A percentile compares a stretch with the other conserved stretches of the same genome.
Conservation (phyloP, 1,139 yeast species). For the Debaryomycetaceae sp. region DNA sequence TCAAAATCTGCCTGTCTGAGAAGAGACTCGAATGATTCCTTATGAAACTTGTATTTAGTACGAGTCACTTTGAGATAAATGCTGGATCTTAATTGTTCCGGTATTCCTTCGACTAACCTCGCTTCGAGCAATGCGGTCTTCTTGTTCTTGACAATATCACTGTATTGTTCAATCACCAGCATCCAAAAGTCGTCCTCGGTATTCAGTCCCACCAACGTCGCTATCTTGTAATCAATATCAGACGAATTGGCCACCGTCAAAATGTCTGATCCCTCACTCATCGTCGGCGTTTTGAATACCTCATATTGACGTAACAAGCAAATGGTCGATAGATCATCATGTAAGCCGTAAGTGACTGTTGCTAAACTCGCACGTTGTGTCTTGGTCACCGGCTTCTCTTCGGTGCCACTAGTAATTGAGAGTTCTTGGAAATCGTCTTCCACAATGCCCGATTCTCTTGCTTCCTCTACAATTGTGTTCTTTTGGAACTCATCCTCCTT, state of each 20-base stretch:
- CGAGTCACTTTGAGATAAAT: slow-evolving; percentile 34
- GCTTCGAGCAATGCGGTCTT: slow-evolving; percentile 21
- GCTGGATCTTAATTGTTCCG: slow-evolving; percentile 24
- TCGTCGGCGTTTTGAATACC: slow-evolving; percentile 25
- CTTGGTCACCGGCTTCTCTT: background rate
- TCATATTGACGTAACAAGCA: slow-evolving; percentile 34
- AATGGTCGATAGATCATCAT: slow-evolving; percentile 25
- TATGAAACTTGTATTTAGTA: slow-evolving; percentile 28
- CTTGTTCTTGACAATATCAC: slow-evolving; percentile 7
- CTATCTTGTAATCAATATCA: slow-evolving; percentile 7
- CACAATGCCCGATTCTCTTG: background rate
- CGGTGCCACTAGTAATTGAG: background rate
- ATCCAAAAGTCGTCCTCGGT: slow-evolving; percentile 20
- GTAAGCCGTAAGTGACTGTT: background rate
- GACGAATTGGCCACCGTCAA: slow-evolving; percentile 12
- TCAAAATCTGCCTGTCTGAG: slow-evolving; percentile 22
- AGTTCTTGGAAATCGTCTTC: background rate
- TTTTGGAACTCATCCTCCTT: background rate
- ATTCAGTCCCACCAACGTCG: slow-evolving; percentile 5
- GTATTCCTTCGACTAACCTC: slow-evolving; percentile 31
- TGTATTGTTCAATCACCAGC: background rate
- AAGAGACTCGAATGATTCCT: slow-evolving; percentile 28
- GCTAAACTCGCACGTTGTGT: background rate
- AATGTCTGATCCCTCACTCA: slow-evolving; percentile 37
- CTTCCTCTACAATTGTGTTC: background rate